Percentiles rank a stretch among this genome's conserved stretches.
Conservation (phyloP, 306 rosid species). For the Adenanthera pavonina region DNA sequence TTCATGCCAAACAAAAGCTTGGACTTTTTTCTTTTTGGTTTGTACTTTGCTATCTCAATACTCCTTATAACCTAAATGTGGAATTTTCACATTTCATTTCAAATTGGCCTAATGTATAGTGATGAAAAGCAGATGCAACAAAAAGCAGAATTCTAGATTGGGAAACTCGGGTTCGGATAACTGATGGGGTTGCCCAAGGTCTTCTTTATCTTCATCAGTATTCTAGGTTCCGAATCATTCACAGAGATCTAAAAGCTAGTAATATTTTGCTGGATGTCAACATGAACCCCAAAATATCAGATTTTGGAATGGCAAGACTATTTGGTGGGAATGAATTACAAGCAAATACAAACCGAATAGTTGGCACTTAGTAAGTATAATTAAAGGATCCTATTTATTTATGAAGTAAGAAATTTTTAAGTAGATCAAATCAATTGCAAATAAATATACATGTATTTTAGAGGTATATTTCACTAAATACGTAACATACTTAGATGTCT, state of each 20-base stretch:
- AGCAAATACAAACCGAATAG: conserved; percentile 46
- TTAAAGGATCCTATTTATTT: neutral
- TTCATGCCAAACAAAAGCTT: conserved; percentile 48
- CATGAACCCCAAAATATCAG: conserved; percentile 50
- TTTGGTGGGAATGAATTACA: conserved; percentile 37
- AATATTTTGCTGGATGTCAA: conserved; percentile 41
- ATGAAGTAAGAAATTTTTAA: neutral
- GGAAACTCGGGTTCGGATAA: conserved; percentile 38
- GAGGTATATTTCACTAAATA: neutral
- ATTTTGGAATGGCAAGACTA: conserved; percentile 47
- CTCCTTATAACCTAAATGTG: neutral
- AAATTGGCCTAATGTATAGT: neutral
- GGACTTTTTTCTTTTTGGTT: conserved; percentile 47
- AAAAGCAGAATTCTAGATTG: conserved; percentile 37
- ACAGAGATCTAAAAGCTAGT: conserved; percentile 44
- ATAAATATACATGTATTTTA: neutral
- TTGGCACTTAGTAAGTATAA: conserved; percentile 50
- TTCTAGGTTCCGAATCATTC: conserved; percentile 41
- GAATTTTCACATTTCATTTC: neutral
- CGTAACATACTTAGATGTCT: neutral
- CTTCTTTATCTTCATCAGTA: conserved; percentile 49
- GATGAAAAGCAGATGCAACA: conserved; percentile 22
- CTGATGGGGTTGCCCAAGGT: conserved; percentile 46
- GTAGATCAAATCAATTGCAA: neutral
- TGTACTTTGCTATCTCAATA: neutral